phyloP scores from a whole-genome alignment of 306 rosid genomes.

The Corylus heterophylla region DNA sequence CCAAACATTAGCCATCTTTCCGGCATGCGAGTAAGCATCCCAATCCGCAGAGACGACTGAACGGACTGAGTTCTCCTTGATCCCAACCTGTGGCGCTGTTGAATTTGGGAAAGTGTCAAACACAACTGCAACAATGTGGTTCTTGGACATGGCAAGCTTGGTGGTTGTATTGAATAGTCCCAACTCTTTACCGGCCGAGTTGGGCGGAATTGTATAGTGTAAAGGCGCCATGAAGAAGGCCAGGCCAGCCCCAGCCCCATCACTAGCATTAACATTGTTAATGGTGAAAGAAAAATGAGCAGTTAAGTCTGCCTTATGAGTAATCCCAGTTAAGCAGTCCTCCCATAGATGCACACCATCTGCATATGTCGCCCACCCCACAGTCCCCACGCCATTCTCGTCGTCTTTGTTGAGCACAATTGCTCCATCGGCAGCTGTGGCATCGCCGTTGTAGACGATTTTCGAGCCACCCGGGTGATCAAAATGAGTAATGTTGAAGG shows the following conservation, averaged over 20 bases:
- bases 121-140: conserved; percentile 27
- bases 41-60: background rate
- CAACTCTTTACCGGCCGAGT: conserved; percentile 19
- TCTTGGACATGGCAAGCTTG: background rate
- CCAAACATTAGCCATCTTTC: conserved; percentile 2
- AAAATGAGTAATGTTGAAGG: background rate
- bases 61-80: background rate
- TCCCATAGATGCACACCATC: conserved; percentile 23
- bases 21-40: conserved; percentile 5
- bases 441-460: background rate
- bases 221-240: conserved; percentile 26
- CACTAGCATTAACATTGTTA: background rate
- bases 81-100: conserved; percentile 13
- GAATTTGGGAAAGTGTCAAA: conserved; percentile 20
- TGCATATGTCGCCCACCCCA: background rate
- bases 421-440: background rate
- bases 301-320: conserved; percentile 18
- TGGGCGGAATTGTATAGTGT: background rate
- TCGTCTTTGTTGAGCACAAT: background rate
- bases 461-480: background rate
- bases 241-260: conserved; percentile 8
- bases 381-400: background rate
- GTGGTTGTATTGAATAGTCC: conserved; percentile 19
- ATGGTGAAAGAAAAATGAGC: conserved; percentile 27
- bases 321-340: background rate